Evolutionary conservation across 2,329 filamentous ascomycete species (phyloP).

Genomic region (Chaetomium olivaceum): DNA sequence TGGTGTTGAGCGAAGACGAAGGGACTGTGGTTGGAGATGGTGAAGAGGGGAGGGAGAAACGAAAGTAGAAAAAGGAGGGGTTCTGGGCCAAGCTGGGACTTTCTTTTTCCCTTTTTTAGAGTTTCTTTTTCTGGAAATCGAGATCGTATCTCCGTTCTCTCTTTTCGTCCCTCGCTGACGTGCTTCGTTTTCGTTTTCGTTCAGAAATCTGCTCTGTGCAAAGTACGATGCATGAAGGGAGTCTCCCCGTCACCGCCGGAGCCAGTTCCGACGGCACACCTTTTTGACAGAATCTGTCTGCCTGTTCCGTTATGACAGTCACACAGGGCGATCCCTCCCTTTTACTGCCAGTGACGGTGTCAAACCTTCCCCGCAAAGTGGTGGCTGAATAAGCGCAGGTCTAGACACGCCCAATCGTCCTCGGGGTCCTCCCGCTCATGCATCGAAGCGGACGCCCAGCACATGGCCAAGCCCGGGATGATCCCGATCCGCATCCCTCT

Average conservation of each 20-base stretch:
- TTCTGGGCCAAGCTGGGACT: background rate
- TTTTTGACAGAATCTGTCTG: background rate
- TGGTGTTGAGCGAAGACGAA: slow-evolving; percentile 29
- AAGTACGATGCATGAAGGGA: too few species aligned
- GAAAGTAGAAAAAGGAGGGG: background rate
- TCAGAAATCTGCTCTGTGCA: background rate
- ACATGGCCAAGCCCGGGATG: slow-evolving; percentile 10
- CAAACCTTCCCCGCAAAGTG: background rate
- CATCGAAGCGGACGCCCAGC: background rate
- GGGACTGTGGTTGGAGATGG: slow-evolving; percentile 22
- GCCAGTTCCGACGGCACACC: background rate
- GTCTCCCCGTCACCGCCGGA: background rate
- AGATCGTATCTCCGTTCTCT: too few species aligned
- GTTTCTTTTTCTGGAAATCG: background rate
- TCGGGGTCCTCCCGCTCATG: background rate
- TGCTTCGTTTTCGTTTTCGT: background rate
- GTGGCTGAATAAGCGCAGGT: slow-evolving; percentile 3
- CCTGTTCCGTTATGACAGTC: background rate
- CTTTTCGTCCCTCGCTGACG: background rate
- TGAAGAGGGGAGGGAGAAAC: slow-evolving; percentile 15
- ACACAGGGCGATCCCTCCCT: background rate
- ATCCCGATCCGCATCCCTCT: slow-evolving; percentile 2
- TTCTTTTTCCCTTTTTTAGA: background rate
- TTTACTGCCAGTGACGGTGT: background rate
- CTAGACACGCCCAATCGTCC: slow-evolving; percentile 8